Base-by-base conservation (phyloP, 164 flowering plant species). In the Magnolia sinica region DNA sequence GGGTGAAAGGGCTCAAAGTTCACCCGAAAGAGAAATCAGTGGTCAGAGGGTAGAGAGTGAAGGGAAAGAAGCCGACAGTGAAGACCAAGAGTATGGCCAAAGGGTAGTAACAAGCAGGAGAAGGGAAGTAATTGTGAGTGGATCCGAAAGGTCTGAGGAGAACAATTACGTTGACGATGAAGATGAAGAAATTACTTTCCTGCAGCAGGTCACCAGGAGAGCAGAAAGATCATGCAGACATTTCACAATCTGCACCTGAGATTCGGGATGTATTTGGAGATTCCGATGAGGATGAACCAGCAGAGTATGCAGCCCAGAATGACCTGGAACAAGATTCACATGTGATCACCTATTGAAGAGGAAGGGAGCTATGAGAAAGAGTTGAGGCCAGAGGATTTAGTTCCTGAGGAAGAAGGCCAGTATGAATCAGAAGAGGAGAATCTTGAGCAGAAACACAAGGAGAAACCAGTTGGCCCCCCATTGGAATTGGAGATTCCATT, bases 261-360 rank as follows among this genome's bases (percentile, higher is more conserved):
- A 88, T 96, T 13, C 95, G 96, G 79, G 94, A 92, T 85, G 98
- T 94, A 31, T 96, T 96, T 88, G 99, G 99, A 55, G 98, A 92
- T 73, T 96, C 97, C 74, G 99, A 96, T 65, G 99, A 96, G 58
- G 99, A 96, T 79, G 96, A 92, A 72, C 87, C 77, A 18, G 92
- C 82, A 50, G 97, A 83, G 0, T 92, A 86, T 85, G 92, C 79
- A 64, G 88, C 80, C 77, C 91, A 73, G 71, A 87, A 88, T 86
- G 85, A 88, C 31, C 84, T 83, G 45, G 94, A 91, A 76, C 87
- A 84, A 67, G 94, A 89, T 76, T 75, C 83, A 74, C 86, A 83
- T 85, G 84, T n/a, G 89, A 77, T 92, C 89, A n/a, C 97, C 91
- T 50, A 74, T 85, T 74, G 98, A 93, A 71, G 98, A 92, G 73